Conservation (phyloP, 495 filamentous ascomycete genomes). For the Clohesyomyces aquaticus region DNA sequence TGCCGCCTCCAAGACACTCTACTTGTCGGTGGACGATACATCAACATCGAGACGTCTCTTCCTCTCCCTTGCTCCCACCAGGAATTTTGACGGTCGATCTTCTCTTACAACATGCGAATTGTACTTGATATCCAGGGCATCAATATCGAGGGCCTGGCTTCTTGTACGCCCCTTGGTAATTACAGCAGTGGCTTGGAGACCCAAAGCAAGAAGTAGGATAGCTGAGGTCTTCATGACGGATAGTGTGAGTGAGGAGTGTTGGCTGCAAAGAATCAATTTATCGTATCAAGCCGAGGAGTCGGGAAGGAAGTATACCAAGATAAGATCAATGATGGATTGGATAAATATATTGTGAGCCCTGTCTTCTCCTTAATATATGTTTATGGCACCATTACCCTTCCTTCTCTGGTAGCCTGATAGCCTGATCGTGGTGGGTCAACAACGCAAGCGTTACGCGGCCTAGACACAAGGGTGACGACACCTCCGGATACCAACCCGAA, state of each 20-base stretch:
- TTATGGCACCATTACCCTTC: too few species aligned
- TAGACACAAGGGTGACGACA: not conserved
- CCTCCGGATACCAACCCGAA: not conserved
- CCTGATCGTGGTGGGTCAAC: too few species aligned
- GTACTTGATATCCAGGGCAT: not conserved
- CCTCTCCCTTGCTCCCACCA: not conserved
- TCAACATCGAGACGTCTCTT: not conserved
- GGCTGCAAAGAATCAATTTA: too few species aligned
- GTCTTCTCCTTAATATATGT: too few species aligned
- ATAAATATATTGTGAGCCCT: too few species aligned
- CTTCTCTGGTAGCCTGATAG: too few species aligned
- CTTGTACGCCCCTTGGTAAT: not conserved
- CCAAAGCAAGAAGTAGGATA: not conserved
- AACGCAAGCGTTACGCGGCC: too few species aligned
- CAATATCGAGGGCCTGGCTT: not conserved
- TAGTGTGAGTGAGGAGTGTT: not conserved
- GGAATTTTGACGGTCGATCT: not conserved
- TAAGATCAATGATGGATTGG: too few species aligned
- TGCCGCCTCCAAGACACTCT: too few species aligned
- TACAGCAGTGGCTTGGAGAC: not conserved
- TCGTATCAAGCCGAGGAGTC: too few species aligned
- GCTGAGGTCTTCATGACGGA: not conserved
- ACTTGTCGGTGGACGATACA: too few species aligned
- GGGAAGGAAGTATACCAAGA: too few species aligned
- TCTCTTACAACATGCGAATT: not conserved